phyloP scores from a whole-genome alignment of 163 green algal genomes.

The Scenedesmus sp. region DNA sequence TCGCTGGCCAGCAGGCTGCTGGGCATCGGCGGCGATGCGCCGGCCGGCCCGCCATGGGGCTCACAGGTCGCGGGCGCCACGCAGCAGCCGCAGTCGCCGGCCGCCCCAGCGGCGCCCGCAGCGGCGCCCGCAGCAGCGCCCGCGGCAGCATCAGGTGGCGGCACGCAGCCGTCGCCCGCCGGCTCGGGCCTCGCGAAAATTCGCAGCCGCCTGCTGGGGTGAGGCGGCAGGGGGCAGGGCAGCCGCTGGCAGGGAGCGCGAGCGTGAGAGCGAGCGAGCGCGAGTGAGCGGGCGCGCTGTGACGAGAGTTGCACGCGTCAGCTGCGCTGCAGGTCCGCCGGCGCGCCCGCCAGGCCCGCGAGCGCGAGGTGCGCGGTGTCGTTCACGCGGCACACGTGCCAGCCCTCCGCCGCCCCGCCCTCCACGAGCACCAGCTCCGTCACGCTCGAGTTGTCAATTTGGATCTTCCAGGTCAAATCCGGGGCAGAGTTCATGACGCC shows the following conservation, averaged over 20 bases:
- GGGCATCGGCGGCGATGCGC: too few species aligned
- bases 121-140: too few species aligned
- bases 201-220: too few species aligned
- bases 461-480: slow-evolving; percentile 55
- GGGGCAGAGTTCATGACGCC: slow-evolving; percentile 47
- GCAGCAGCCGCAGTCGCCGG: too few species aligned
- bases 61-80: too few species aligned
- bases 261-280: too few species aligned
- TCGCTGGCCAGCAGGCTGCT: too few species aligned
- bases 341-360: slow-evolving; percentile 4
- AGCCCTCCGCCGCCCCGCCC: slow-evolving; percentile 22
- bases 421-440: slow-evolving; percentile 46
- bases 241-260: background rate
- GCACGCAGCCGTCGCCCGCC: too few species aligned
- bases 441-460: slow-evolving; percentile 52
- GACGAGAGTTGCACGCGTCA: background rate
- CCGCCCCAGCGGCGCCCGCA: too few species aligned
- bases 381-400: slow-evolving; percentile 36
- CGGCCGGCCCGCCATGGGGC: too few species aligned
- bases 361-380: slow-evolving; percentile 29
- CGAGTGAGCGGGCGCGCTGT: background rate
- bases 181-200: too few species aligned
- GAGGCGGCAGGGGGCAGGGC: background rate
- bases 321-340: background rate
- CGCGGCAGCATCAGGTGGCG: too few species aligned